Evolutionary conservation across 345 rosid species (phyloP), one percentile per base, ranked within the genome.

Genomic region (Camelina laxa): DNA sequence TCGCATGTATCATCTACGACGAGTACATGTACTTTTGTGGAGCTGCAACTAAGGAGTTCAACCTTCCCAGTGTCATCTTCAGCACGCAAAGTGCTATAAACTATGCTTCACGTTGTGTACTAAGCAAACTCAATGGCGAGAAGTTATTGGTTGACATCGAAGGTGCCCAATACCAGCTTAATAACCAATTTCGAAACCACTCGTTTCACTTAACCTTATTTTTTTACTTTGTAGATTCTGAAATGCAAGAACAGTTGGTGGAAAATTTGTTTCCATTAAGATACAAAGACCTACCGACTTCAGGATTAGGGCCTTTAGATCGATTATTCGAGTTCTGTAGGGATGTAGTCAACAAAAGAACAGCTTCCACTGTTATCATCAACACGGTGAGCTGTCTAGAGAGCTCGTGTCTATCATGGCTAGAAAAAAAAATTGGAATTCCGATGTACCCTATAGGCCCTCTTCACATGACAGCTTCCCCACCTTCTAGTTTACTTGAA

Each of bases 1-100:
- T 80, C 7, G 48, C 72, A 1, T 84, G 89, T 58, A 57, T 90
- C 55, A 75, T 90, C 13, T 82, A 84, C 31, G 75, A 70, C 16
- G 67, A 70, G 14, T 6, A 4, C 59, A 71, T 71, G 75, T 71
- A 71, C 27, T 71, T 71, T 0, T 35, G 47, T 71, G 67, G 8
- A 45, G 75, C 75, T 20, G 48, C 35, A 16, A 41, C 69, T 15
- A 35, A 50, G 21, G 60, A 38, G 1, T 30, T 61, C 0, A 38
- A 49, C 42, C 20, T 72, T 48, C 76, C 69, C 0, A 33, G 53
- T 64, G 7, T 53, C 20, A 50, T 62, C 7, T 61, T 72, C 27
- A 39, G 60, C 27, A 48, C 69, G 50, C 5, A 2, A 9, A 61
- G n/a, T 60, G 53, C 75, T 9, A 64, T 30, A 22, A 33, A 33